Evolutionary conservation across 2,329 filamentous ascomycete genomes (phyloP), one percentile per base, ranked within the genome.

Genomic region (Dactylella cylindrospora): DNA sequence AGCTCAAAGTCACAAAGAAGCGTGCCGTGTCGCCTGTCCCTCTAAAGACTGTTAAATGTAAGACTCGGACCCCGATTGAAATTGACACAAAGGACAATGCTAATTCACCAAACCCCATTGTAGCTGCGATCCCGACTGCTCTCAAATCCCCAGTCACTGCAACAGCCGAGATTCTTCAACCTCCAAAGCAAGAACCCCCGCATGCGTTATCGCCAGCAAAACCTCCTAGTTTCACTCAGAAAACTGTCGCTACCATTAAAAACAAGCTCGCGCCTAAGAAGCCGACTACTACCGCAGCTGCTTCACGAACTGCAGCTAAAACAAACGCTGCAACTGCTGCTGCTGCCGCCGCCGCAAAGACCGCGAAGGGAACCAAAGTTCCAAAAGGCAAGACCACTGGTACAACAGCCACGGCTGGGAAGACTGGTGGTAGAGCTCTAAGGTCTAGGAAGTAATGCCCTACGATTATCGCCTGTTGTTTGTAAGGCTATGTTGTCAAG

Each of bases 161-260:
- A 25, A 62, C 57, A 0, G 54, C 54, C n/a, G 50, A 54, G 17
- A 49, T 62, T 3, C 45, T 62, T n/a, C 57, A 41, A 5, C 54
- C 57, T 20, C 57, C 57, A 3, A 23, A 41, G 9, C 57, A 49
- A 29, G 28, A 19, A 1, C 39, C 54, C 26, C 45, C 39, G 10
- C 57, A 47, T 13, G 10, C 47, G n/a, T 44, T 41, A 5, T 62
- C 57, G 8, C 57, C 57, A 10, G 19, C 45, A 8, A 62, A 62
- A 28, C 15, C 57, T 8, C 49, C 46, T 8, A 41, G 39, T 5
- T 50, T 54, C 25, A 44, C 57, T 3, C 50, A 54, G 25, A 62
- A 62, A 23, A 45, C 57, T 3, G 47, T 62, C 33, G 41, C 57
- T 1, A 25, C 43, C 9, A 28, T 62, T 22, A 62, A 52, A 23